phyloP scores from a whole-genome alignment of 306 rosid species.

The Dalbergia cultrata region DNA sequence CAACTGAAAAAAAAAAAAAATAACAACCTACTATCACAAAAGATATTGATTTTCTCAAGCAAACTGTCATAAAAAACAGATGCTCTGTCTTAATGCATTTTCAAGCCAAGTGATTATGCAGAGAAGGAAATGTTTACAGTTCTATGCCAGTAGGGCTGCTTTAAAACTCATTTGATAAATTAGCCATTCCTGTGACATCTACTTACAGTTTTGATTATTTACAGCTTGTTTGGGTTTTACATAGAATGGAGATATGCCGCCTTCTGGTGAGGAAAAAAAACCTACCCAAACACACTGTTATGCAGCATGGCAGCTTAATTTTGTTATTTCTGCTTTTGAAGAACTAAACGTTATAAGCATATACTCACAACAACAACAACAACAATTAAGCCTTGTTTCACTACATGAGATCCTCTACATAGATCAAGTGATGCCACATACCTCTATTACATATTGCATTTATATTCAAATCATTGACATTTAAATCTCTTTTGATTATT shows the following conservation, averaged over 20 bases:
- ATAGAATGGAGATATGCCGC: no score
- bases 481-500: no score
- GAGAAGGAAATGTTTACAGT: neutral
- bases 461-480: no score
- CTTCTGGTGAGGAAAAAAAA: no score
- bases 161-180: neutral
- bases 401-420: no score
- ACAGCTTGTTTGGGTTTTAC: neutral
- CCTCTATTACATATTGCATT: no score
- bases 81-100: slow-evolving; percentile 10
- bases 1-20: neutral
- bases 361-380: slow-evolving; percentile 1
- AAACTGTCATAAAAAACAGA: neutral
- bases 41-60: slow-evolving; percentile 1
- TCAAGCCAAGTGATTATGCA: neutral
- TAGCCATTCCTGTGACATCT: neutral
- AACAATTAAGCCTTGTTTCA: neutral
- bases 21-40: neutral
- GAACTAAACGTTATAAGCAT: neutral
- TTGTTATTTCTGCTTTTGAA: neutral
- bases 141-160: neutral
- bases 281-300: no score
- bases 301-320: neutral
- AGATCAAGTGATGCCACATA: no score
- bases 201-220: neutral